These are phyloP conservation scores for Blastosporella zonata DNA, from an alignment of 1,284 basidiomycete species.

Conservation along the genomic window DNA sequence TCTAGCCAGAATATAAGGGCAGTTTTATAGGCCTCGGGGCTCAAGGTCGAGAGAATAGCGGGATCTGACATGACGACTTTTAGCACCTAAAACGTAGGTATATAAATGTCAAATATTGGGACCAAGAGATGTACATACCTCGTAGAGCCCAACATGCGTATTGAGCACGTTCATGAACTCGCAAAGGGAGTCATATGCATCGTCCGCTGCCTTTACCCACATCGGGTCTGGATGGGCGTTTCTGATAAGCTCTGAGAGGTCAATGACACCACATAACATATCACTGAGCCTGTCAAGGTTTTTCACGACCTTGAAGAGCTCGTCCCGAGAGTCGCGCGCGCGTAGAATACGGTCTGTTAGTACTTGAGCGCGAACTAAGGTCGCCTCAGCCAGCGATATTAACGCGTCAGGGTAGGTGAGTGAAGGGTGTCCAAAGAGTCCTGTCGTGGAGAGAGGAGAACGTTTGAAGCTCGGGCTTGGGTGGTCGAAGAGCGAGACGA, in stretches of 20 bases:
- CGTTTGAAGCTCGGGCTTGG: slow-evolving; percentile 40
- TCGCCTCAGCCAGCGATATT: slow-evolving; percentile 63
- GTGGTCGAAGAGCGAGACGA: slow-evolving; percentile 71
- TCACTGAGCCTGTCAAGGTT: slow-evolving; percentile 95
- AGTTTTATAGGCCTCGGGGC: slow-evolving; percentile 73
- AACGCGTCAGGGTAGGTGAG: slow-evolving; percentile 64
- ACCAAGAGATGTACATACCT: slow-evolving; percentile 48
- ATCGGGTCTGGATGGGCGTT: slow-evolving; percentile 86
- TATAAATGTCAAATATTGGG: slow-evolving; percentile 6
- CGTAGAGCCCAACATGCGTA: slow-evolving; percentile 90
- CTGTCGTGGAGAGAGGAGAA: slow-evolving; percentile 49
- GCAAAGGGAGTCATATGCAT: slow-evolving; percentile 88
- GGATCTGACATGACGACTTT: slow-evolving; percentile 62
- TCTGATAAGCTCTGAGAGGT: slow-evolving; percentile 90
- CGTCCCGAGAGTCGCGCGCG: slow-evolving; percentile 60
- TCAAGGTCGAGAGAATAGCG: slow-evolving; percentile 57
- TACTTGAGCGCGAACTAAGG: slow-evolving; percentile 68
- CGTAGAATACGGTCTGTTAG: slow-evolving; percentile 74
- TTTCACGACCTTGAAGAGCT: slow-evolving; percentile 85
- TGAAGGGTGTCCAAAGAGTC: slow-evolving; percentile 70
- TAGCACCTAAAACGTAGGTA: slow-evolving; percentile 48
- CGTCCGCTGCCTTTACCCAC: slow-evolving; percentile 86
- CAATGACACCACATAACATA: slow-evolving; percentile 93
- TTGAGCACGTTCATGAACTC: slow-evolving; percentile 98
- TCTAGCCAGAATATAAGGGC: slow-evolving; percentile 94